phyloP scores from a whole-genome alignment of 176 grass and related monocot genomes.

The Raddia distichophylla region DNA sequence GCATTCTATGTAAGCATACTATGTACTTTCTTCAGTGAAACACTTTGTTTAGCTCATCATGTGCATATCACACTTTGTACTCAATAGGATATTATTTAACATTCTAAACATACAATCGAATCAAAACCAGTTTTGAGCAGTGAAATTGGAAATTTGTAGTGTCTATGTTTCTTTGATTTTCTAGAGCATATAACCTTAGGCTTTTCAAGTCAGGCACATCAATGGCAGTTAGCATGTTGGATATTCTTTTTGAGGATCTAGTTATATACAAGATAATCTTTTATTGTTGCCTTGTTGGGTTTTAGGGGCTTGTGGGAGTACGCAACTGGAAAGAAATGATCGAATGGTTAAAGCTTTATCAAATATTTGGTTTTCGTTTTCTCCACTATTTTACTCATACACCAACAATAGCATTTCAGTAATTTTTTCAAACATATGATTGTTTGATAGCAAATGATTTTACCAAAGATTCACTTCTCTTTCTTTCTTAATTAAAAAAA shows the following conservation, averaged over 20 bases:
- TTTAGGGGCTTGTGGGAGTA: not conserved
- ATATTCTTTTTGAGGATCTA: not conserved
- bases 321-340: not conserved
- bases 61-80: not conserved
- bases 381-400: not conserved
- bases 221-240: not conserved
- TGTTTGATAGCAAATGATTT: not conserved
- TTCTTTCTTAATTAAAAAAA: not conserved
- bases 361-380: not conserved
- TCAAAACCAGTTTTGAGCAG: not conserved
- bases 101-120: not conserved
- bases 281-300: constrained; percentile 3
- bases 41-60: not conserved
- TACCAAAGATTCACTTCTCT: no score
- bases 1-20: constrained; percentile 55
- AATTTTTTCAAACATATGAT: not conserved
- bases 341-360: constrained; percentile 5
- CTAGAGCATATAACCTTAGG: not conserved
- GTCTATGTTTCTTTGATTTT: not conserved
- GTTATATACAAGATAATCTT: not conserved
- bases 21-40: not conserved
- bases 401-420: not conserved
- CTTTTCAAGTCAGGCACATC: not conserved
- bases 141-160: not conserved
- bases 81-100: not conserved